Conservation (phyloP, 75 land plant genomes). For the Cryptomeria japonica region DNA sequence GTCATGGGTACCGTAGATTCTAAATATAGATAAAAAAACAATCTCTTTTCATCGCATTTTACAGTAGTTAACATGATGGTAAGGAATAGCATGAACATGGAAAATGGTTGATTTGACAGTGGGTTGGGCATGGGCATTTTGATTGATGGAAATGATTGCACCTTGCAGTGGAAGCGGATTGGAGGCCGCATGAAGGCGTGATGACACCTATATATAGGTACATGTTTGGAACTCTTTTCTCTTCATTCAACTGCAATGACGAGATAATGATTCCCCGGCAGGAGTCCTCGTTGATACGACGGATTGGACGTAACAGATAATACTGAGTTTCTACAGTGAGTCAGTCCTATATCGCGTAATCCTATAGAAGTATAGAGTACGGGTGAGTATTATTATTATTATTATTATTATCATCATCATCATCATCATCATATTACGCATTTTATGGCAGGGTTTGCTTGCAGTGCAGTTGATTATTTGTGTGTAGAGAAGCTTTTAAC, state of each 20-base stretch:
- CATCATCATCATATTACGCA: too few species aligned
- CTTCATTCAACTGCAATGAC: neutral
- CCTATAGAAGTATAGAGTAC: neutral
- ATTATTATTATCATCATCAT: neutral
- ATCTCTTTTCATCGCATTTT: neutral
- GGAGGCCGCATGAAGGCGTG: neutral
- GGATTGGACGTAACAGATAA: conserved; percentile 1
- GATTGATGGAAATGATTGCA: neutral
- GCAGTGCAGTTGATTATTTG: neutral
- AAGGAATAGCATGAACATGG: neutral
- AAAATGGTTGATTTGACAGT: neutral
- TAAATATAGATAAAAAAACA: neutral
- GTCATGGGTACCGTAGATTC: neutral
- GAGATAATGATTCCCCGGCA: neutral
- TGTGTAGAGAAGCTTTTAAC: neutral
- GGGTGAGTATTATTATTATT: neutral
- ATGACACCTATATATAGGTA: neutral
- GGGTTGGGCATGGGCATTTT: neutral
- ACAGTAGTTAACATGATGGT: neutral
- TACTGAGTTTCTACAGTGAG: neutral
- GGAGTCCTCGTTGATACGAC: neutral
- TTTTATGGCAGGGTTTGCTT: neutral
- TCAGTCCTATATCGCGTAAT: conserved; percentile 2
- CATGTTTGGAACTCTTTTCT: neutral
- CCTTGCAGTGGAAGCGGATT: neutral